Evolutionary conservation across 768 basidiomycete genomes (phyloP).

Genomic region (Cubamyces lactineus): DNA sequence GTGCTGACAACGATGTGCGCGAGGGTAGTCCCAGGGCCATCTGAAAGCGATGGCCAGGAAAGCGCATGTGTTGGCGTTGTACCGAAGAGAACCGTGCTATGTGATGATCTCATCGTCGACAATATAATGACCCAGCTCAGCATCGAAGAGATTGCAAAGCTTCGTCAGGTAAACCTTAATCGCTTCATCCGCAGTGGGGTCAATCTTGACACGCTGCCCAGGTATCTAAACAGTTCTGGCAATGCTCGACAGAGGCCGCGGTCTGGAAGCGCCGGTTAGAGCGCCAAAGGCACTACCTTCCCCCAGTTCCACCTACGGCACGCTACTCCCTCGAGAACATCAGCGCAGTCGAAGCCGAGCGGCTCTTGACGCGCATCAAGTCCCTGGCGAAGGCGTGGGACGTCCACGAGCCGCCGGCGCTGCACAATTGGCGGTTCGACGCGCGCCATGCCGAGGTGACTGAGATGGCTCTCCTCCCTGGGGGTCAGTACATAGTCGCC

Average conservation of each 20-base stretch:
- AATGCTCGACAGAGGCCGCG: constrained; percentile 64
- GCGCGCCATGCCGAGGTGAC: constrained; percentile 40
- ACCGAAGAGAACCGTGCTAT: not conserved
- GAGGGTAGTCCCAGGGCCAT: too few species aligned
- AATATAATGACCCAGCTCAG: constrained; percentile 30
- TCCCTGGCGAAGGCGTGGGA: constrained; percentile 66
- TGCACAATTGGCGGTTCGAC: constrained; percentile 32
- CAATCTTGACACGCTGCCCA: constrained; percentile 29
- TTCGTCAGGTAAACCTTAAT: constrained; percentile 40
- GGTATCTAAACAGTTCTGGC: constrained; percentile 63
- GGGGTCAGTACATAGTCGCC: constrained; percentile 69
- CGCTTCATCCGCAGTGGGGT: not conserved
- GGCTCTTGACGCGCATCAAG: constrained; percentile 59
- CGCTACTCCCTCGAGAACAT: constrained; percentile 43
- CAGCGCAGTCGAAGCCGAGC: constrained; percentile 50
- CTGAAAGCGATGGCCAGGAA: too few species aligned
- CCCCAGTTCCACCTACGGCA: constrained; percentile 63
- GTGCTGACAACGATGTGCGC: too few species aligned
- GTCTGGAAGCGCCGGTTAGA: constrained; percentile 70
- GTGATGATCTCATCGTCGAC: constrained; percentile 16
- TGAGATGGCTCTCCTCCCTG: constrained; percentile 65
- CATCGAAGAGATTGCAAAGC: constrained; percentile 41
- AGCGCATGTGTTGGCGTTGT: too few species aligned
- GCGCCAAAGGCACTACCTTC: constrained; percentile 54
- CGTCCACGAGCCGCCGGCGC: constrained; percentile 39